Conservation (phyloP, 768 basidiomycete species). For the Solioccasus polychromus region DNA sequence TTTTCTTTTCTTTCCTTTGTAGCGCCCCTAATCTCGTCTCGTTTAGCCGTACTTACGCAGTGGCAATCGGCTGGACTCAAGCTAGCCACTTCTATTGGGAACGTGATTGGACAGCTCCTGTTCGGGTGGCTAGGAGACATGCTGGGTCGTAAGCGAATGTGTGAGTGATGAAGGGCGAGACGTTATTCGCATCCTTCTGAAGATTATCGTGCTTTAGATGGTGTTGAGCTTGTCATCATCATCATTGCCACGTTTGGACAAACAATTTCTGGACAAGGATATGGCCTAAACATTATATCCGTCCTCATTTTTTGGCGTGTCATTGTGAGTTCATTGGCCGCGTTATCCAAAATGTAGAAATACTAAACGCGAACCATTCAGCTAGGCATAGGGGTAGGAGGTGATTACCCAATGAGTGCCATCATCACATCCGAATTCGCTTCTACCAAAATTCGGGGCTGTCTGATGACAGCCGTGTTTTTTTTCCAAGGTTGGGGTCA, state of each 20-base stretch:
- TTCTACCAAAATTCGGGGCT: conserved; percentile 65
- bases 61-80: conserved; percentile 74
- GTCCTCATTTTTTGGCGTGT: conserved; percentile 80
- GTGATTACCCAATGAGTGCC: conserved; percentile 80
- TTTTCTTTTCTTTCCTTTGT: neutral
- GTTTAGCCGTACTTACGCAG: conserved; percentile 2
- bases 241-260: conserved; percentile 75
- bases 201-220: conserved; percentile 30
- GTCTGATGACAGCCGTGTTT: conserved; percentile 86
- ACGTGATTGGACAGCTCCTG: conserved; percentile 64
- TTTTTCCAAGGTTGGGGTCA: conserved; percentile 86
- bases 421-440: conserved; percentile 89
- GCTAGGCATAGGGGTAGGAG: conserved; percentile 80
- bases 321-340: conserved; percentile 36
- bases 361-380: conserved; percentile 35
- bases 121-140: conserved; percentile 77
- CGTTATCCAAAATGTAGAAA: neutral
- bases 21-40: conserved; percentile 24
- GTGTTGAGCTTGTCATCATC: conserved; percentile 64
- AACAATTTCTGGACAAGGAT: conserved; percentile 64
- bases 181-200: neutral
- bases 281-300: conserved; percentile 63
- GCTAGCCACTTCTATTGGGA: conserved; percentile 73
- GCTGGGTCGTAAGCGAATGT: conserved; percentile 74
- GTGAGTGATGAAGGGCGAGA: conserved; percentile 36